These are phyloP conservation scores for Tetracladium setigerum DNA, from an alignment of 495 filamentous ascomycete genomes.

Conservation along the genomic window DNA sequence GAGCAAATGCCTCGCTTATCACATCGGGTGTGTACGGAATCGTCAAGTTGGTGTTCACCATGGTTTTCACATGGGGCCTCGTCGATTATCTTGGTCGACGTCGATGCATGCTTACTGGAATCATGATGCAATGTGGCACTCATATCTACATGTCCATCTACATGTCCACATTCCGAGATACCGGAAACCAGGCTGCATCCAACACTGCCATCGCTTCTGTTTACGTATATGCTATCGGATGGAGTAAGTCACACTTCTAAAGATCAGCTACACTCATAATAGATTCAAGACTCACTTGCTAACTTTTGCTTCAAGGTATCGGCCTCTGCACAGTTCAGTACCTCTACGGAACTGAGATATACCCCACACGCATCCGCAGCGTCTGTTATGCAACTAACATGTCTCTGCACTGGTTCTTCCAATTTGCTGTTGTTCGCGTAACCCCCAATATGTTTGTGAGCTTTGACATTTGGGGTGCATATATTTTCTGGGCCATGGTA, in stretches of 20 bases:
- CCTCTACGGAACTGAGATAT: conserved; percentile 40
- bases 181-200: not conserved
- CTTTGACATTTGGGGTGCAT: conserved; percentile 37
- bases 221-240: conserved; percentile 40
- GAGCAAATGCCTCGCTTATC: conserved; percentile 35
- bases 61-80: conserved; percentile 4
- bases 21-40: conserved; percentile 45
- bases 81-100: conserved; percentile 2
- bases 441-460: conserved; percentile 39
- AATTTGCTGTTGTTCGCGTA: conserved; percentile 41
- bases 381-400: conserved; percentile 36
- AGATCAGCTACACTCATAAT: too few species aligned
- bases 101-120: conserved; percentile 1
- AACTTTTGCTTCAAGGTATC: conserved; percentile 8
- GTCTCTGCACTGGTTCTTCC: conserved; percentile 41
- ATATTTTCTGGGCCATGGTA: conserved; percentile 37
- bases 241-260: conserved; percentile 10
- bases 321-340: conserved; percentile 43
- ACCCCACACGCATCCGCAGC: conserved; percentile 38
- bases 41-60: conserved; percentile 26
- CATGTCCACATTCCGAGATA: not conserved
- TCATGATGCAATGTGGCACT: not conserved
- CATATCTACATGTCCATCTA: conserved; percentile 10
- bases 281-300: too few species aligned
- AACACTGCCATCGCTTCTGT: conserved; percentile 36